Conservation (phyloP, 2,329 filamentous ascomycete genomes). For the Spiromastix sp. region DNA sequence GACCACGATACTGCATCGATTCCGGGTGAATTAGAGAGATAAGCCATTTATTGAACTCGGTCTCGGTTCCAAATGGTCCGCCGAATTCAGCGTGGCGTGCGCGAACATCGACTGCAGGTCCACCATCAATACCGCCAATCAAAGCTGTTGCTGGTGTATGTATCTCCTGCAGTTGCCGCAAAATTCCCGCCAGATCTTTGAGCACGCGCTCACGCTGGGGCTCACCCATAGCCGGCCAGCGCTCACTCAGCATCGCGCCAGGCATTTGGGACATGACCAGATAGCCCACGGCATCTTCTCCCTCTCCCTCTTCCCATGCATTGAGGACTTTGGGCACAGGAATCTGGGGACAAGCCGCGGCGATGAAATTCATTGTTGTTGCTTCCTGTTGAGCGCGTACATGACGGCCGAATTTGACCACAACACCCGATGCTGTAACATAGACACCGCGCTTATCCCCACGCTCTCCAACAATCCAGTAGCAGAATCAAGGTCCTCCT, state of each 20-base stretch:
- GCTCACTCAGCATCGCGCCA: conserved; percentile 11
- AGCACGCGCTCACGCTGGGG: conserved; percentile 13
- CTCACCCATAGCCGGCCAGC: conserved; percentile 12
- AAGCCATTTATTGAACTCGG: conserved; percentile 16
- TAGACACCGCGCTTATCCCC: conserved; percentile 8
- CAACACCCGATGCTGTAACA: conserved; percentile 8
- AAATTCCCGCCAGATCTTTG: conserved; percentile 10
- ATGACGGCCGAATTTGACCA: conserved; percentile 17
- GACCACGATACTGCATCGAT: conserved; percentile 11
- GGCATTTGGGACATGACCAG: conserved; percentile 17
- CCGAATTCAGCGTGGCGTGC: conserved; percentile 11
- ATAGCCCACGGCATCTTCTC: conserved; percentile 13
- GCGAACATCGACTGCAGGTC: conserved; percentile 13
- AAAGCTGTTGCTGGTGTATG: conserved; percentile 10
- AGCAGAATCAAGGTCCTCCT: background rate
- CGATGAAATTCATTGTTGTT: conserved; percentile 18
- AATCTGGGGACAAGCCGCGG: conserved; percentile 12
- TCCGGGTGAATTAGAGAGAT: conserved; percentile 9
- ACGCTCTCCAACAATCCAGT: conserved; percentile 3
- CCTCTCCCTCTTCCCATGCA: conserved; percentile 14
- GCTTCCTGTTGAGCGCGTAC: conserved; percentile 17
- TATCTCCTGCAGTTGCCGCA: conserved; percentile 19
- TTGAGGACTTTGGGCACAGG: conserved; percentile 19
- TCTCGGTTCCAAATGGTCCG: conserved; percentile 19
- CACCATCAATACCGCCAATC: conserved; percentile 10